A percentile compares a stretch with the other conserved stretches of the same genome.
Evolutionary conservation across 768 basidiomycete genomes (phyloP).

Genomic region (Trametopsis cervina): DNA sequence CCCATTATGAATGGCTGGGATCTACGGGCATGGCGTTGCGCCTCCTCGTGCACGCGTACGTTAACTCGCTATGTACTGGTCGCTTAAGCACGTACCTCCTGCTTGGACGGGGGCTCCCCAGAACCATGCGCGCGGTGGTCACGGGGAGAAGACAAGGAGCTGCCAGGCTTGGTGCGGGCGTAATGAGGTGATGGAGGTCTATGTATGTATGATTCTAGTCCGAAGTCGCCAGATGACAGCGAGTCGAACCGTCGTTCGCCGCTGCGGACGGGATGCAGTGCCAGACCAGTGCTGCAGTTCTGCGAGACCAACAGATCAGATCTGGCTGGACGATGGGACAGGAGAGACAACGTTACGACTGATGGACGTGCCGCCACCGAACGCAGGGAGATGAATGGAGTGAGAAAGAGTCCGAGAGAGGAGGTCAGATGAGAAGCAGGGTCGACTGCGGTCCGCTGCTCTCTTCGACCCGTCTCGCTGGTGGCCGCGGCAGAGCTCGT

Average conservation of each 20-base stretch:
- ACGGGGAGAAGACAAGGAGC: conserved; percentile 1
- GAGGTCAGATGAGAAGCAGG: not conserved
- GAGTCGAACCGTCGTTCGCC: not conserved
- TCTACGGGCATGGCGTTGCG: too few species aligned
- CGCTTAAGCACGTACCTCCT: too few species aligned
- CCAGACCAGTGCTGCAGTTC: too few species aligned
- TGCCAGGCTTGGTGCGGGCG: conserved; percentile 4
- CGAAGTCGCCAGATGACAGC: not conserved
- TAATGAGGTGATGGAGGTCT: conserved; percentile 6
- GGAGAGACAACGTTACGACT: not conserved
- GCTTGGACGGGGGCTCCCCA: too few species aligned
- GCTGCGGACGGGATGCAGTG: not conserved
- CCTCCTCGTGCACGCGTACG: too few species aligned
- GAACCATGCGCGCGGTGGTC: too few species aligned
- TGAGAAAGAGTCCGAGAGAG: conserved; percentile 7
- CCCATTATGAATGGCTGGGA: too few species aligned
- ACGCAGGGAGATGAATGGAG: not conserved
- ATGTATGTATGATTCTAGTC: conserved; percentile 6
- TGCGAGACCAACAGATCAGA: not conserved
- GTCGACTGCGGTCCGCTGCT: conserved; percentile 4
- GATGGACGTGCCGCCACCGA: not conserved
- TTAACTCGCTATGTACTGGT: too few species aligned
- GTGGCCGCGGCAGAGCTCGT: too few species aligned
- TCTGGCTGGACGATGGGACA: not conserved
- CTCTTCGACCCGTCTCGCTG: too few species aligned